Percentiles rank a stretch among this genome's conserved stretches.
Conservation (phyloP, 2,329 filamentous ascomycete species). For the Fonsecaea nubica region DNA sequence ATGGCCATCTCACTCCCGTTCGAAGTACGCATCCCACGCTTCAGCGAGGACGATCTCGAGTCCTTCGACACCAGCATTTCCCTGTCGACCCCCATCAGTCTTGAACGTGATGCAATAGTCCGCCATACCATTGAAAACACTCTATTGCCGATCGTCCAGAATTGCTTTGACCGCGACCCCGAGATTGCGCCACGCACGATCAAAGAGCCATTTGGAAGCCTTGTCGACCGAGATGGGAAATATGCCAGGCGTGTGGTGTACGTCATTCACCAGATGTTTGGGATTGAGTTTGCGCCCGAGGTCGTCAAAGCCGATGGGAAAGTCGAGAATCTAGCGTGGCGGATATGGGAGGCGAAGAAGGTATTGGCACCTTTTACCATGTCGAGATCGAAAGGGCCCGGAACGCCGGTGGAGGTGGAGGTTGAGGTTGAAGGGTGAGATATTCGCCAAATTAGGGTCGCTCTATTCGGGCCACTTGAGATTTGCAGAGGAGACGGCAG, state of each 20-base stretch:
- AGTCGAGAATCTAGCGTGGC: slow-evolving; percentile 88
- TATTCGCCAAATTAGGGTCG: background rate
- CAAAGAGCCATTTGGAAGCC: slow-evolving; percentile 81
- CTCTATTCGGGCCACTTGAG: background rate
- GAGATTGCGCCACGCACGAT: slow-evolving; percentile 83
- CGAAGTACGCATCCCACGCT: slow-evolving; percentile 81
- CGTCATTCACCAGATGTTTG: slow-evolving; percentile 94
- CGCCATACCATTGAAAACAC: slow-evolving; percentile 75
- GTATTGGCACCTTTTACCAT: slow-evolving; percentile 80
- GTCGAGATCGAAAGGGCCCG: slow-evolving; percentile 68
- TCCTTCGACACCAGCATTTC: slow-evolving; percentile 43
- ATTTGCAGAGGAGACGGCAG: background rate
- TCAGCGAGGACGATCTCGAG: slow-evolving; percentile 74
- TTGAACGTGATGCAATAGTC: slow-evolving; percentile 65
- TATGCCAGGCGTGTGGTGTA: slow-evolving; percentile 91
- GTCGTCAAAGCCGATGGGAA: slow-evolving; percentile 92
- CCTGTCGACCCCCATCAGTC: slow-evolving; percentile 19
- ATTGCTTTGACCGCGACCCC: slow-evolving; percentile 90
- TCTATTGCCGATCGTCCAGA: slow-evolving; percentile 81
- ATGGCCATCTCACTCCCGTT: slow-evolving; percentile 95
- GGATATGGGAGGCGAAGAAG: slow-evolving; percentile 94
- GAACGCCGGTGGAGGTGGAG: slow-evolving; percentile 57
- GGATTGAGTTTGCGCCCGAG: slow-evolving; percentile 90
- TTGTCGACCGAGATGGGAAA: slow-evolving; percentile 86
- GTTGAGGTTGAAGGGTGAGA: slow-evolving; percentile 5